A percentile compares a stretch with the other conserved stretches of the same genome.
Evolutionary conservation across 805 yeast genomes (phyloP).

Genomic region (Starmerella floricola): DNA sequence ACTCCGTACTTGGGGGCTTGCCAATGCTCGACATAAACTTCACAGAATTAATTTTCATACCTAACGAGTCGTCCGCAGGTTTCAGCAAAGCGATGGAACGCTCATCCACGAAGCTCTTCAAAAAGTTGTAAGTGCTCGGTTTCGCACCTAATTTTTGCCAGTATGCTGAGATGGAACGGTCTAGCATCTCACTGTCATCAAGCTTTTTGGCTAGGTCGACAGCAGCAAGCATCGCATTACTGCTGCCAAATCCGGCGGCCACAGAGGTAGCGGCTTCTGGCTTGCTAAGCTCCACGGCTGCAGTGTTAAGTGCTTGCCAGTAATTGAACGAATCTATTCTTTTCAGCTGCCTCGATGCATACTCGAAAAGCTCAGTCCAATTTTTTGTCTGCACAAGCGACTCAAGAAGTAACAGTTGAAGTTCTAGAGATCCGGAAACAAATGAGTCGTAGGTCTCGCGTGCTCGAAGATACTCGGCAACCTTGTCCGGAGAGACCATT

Average conservation of each 20-base stretch:
- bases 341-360: constrained; percentile 35
- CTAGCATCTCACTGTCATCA: constrained; percentile 17
- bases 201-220: constrained; percentile 35
- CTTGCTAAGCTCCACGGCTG: constrained; percentile 33
- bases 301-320: constrained; percentile 46
- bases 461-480: constrained; percentile 27
- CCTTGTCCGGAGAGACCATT: constrained; percentile 30
- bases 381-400: constrained; percentile 34
- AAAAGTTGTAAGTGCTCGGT: constrained; percentile 53
- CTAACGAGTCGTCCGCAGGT: constrained; percentile 16
- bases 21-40: constrained; percentile 37
- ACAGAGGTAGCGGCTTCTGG: constrained; percentile 28
- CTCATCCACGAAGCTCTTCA: constrained; percentile 30
- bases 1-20: constrained; percentile 23
- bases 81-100: constrained; percentile 21
- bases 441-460: constrained; percentile 11
- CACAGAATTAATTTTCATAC: constrained; percentile 32
- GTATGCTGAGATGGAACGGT: constrained; percentile 28
- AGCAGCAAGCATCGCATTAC: constrained; percentile 47
- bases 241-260: constrained; percentile 31
- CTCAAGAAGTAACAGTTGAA: constrained; percentile 36
- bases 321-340: constrained; percentile 64
- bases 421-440: constrained; percentile 43
- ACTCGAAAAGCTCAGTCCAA: constrained; percentile 36
- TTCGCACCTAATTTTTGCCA: constrained; percentile 40